phyloP scores from a whole-genome alignment of 345 rosid species.

The Ceriops decandra region DNA sequence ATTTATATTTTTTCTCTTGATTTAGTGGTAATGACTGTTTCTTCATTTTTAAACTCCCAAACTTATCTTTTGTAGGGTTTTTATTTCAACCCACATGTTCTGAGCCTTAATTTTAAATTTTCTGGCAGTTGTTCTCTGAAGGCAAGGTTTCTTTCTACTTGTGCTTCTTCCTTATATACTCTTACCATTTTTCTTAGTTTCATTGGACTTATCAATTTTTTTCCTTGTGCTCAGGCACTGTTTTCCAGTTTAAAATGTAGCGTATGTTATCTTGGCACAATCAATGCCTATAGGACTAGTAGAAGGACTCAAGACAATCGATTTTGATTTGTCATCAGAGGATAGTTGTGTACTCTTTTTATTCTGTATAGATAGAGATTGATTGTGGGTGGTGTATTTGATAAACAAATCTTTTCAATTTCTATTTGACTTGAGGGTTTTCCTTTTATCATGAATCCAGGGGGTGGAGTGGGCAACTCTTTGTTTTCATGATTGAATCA shows the following conservation, averaged over 20 bases:
- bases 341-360: conserved; percentile 13
- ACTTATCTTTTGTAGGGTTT: no score
- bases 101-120: no score
- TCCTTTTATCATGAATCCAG: conserved; percentile 41
- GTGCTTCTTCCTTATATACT: no score
- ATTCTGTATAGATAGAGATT: conserved; percentile 12
- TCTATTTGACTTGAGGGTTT: conserved; percentile 49
- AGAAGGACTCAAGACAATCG: background rate
- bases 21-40: no score
- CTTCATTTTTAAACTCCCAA: no score
- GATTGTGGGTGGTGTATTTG: conserved; percentile 25
- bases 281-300: conserved; percentile 8
- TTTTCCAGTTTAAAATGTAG: background rate
- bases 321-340: conserved; percentile 8
- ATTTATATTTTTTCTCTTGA: no score
- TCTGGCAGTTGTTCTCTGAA: no score
- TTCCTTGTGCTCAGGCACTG: background rate
- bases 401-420: conserved; percentile 22
- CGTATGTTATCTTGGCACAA: no score
- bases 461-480: conserved; percentile 43
- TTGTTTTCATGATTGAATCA: conserved; percentile 43
- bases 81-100: no score
- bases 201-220: background rate
- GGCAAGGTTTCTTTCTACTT: no score
- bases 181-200: background rate